These are phyloP conservation scores for Paracorniculantispora psalliotae DNA, from an alignment of 2,329 filamentous ascomycete species.

Conservation along the genomic window DNA sequence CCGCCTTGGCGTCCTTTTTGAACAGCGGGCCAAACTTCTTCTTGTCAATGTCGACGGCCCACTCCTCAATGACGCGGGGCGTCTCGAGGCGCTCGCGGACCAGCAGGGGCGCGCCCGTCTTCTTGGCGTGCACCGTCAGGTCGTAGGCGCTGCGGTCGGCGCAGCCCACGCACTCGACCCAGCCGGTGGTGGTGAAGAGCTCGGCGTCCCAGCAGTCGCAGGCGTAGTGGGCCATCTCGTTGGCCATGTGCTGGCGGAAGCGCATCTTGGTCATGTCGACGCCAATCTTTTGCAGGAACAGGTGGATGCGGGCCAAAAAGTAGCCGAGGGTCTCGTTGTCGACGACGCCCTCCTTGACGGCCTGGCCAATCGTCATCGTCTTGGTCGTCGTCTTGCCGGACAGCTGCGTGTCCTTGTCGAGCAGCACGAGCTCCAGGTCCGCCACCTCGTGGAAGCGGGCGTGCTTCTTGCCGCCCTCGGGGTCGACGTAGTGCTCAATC, in stretches of 20 bases:
- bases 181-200: conserved; percentile 84
- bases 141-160: conserved; percentile 95
- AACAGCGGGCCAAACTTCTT: conserved; percentile 94
- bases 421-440: conserved; percentile 74
- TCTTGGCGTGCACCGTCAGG: conserved; percentile 84
- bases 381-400: conserved; percentile 74
- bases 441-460: conserved; percentile 80
- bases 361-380: conserved; percentile 75
- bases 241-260: conserved; percentile 92
- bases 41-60: conserved; percentile 81
- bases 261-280: conserved; percentile 83
- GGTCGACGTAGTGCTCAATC: conserved; percentile 98
- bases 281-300: conserved; percentile 85
- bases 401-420: conserved; percentile 81
- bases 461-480: conserved; percentile 91
- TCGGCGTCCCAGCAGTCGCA: conserved; percentile 98
- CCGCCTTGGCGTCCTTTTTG: conserved; percentile 86
- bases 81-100: conserved; percentile 77
- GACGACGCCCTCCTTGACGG: conserved; percentile 75
- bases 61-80: conserved; percentile 79
- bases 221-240: conserved; percentile 81
- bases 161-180: conserved; percentile 97
- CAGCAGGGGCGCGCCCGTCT: conserved; percentile 79
- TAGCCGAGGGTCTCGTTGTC: conserved; percentile 98
- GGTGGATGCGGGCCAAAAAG: conserved; percentile 89